These are phyloP conservation scores for Ormosia semicastrata DNA, from an alignment of 306 rosid species.

Conservation along the genomic window DNA sequence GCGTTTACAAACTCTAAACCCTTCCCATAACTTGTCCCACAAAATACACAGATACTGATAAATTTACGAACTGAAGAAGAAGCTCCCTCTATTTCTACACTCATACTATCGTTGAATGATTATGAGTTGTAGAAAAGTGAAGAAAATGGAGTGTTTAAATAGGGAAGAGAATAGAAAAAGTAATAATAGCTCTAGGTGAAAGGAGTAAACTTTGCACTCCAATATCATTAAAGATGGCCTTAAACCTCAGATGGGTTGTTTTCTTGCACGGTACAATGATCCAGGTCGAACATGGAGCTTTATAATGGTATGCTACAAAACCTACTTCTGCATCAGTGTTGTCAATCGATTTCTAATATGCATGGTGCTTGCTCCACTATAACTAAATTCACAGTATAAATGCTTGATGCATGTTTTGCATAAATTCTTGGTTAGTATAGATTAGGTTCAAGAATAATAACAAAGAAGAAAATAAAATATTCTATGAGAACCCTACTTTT, in stretches of 20 bases:
- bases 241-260: slow-evolving; percentile 69
- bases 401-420: not conserved
- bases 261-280: slow-evolving; percentile 95
- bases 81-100: no score
- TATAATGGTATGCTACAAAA: slow-evolving; percentile 55
- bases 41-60: no score
- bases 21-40: no score
- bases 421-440: not conserved
- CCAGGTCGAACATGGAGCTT: slow-evolving; percentile 84
- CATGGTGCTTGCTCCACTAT: not conserved
- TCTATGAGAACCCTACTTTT: not conserved
- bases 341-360: not conserved
- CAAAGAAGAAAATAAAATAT: not conserved
- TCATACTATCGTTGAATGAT: no score
- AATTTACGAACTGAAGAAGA: no score
- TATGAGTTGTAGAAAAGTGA: no score
- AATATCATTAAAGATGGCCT: slow-evolving; percentile 60
- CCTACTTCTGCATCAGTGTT: not conserved
- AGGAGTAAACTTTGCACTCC: slow-evolving; percentile 55
- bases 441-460: not conserved
- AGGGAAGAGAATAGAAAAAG: no score
- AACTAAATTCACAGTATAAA: not conserved
- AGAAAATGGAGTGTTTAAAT: no score
- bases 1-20: no score
- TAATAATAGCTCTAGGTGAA: no score